Evolutionary conservation across 164 flowering plant species (phyloP).

Genomic region (Malania oleifera): DNA sequence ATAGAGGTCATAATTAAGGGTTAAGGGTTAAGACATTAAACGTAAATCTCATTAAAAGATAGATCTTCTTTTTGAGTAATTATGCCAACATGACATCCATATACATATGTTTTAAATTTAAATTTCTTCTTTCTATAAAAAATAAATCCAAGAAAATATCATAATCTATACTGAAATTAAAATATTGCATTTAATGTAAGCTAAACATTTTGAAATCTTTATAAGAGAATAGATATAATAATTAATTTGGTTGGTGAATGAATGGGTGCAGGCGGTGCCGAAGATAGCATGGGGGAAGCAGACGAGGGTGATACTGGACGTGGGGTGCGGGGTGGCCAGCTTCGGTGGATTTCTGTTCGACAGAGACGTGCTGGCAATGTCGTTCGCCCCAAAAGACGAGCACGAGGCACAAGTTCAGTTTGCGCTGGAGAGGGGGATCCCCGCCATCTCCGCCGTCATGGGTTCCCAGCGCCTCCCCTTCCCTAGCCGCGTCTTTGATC

Average conservation of each 20-base stretch:
- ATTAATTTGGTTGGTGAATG: neutral
- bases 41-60: too few species aligned
- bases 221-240: too few species aligned
- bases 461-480: conserved; percentile 88
- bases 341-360: conserved; percentile 89
- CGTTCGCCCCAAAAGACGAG: conserved; percentile 96
- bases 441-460: conserved; percentile 96
- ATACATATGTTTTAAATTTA: too few species aligned
- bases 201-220: too few species aligned
- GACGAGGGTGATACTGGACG: conserved; percentile 74
- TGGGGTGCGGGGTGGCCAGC: conserved; percentile 96
- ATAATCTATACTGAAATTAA: too few species aligned
- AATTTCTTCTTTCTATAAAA: too few species aligned
- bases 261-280: conserved; percentile 55
- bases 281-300: conserved; percentile 76
- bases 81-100: too few species aligned
- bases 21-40: too few species aligned
- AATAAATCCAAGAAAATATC: too few species aligned
- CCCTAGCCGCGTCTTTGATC: conserved; percentile 83
- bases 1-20: too few species aligned
- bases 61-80: too few species aligned
- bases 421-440: conserved; percentile 92
- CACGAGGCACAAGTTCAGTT: conserved; percentile 96
- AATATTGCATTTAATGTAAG: too few species aligned
- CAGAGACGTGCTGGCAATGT: conserved; percentile 81